Evolutionary conservation across 1,284 basidiomycete species (phyloP).

Genomic region (Microbotryomycetes sp.): DNA sequence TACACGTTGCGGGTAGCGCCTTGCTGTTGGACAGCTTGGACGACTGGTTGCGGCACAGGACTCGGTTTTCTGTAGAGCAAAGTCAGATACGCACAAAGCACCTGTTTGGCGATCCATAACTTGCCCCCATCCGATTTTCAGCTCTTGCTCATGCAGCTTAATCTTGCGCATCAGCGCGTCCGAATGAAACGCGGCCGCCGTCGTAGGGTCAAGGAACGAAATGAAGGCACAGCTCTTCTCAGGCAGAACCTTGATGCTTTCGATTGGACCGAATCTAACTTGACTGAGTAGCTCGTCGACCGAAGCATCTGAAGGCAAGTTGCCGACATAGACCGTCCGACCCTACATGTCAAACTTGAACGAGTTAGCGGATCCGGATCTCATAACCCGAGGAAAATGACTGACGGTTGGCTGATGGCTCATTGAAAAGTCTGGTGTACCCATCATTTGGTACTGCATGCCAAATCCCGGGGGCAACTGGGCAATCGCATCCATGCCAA

Average conservation of each 20-base stretch:
- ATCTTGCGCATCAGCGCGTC: constrained; percentile 90
- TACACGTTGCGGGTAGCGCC: constrained; percentile 91
- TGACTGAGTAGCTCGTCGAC: constrained; percentile 96
- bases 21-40: constrained; percentile 75
- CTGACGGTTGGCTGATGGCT: neutral
- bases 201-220: constrained; percentile 85
- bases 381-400: neutral
- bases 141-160: constrained; percentile 78
- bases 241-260: constrained; percentile 88
- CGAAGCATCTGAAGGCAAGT: constrained; percentile 88
- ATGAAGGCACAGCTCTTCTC: constrained; percentile 98
- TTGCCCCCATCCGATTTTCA: constrained; percentile 87
- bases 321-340: constrained; percentile 95
- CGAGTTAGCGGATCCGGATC: neutral
- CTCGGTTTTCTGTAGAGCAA: constrained; percentile 53
- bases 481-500: neutral
- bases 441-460: neutral
- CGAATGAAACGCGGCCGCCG: constrained; percentile 87
- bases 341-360: constrained; percentile 42
- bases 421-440: neutral
- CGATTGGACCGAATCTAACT: constrained; percentile 95
- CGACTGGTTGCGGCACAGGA: constrained; percentile 73
- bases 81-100: neutral
- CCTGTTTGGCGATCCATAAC: too few relatives aligned
- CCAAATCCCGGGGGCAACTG: neutral